Base-by-base conservation (phyloP, 116 monocot genomes). In the Iris pallida region DNA sequence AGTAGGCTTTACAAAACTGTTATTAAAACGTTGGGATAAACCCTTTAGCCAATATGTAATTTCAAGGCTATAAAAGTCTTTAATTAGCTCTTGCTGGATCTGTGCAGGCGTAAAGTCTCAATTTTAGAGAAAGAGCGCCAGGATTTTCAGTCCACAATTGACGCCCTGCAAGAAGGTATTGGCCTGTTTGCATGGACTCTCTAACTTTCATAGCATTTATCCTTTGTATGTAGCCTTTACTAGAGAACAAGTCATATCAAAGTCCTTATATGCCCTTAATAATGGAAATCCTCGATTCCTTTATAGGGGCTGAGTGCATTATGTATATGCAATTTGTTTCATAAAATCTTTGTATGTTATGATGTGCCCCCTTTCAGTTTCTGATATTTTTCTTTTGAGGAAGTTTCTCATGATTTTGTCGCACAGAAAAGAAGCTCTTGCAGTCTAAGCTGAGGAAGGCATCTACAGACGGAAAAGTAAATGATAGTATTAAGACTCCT, bases 141-240 rank as follows among this genome's bases (percentile, higher is more conserved):
- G 41, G 92, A 97, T 92, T 92, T 89, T 76, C 89, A 92, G 70
- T 90, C 84, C 17, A 97, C 85, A 43, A 80, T 97, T 78, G 87
- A 97, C 83, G 90, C 90, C 51, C 44, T 97, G 64, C 85, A 82
- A 83, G 92, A 97, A 92, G 97, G 97, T 97, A 70, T 54, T 19
- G 3, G 4, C 11, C 47, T 47, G 5, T 19, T 64, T 10, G 17
- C 64, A 61, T 51, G 13, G 11, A 13, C 11, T 13, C 49, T 51
- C 49, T 13, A 9, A 13, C 7, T 51, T 51, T 51, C 49, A 51
- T 51, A 7, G 49, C 7, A 51, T 13, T 51, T 30, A 30, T 30
- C 30, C 30, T 30, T 30, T 30, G 30, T 30, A 30, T 30, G 30
- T 30, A 30, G 30, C 30, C 30, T 30, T 30, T 30, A 30, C 30